Base-by-base conservation (phyloP, 2,329 filamentous ascomycete genomes). In the Diplodia sapinea region DNA sequence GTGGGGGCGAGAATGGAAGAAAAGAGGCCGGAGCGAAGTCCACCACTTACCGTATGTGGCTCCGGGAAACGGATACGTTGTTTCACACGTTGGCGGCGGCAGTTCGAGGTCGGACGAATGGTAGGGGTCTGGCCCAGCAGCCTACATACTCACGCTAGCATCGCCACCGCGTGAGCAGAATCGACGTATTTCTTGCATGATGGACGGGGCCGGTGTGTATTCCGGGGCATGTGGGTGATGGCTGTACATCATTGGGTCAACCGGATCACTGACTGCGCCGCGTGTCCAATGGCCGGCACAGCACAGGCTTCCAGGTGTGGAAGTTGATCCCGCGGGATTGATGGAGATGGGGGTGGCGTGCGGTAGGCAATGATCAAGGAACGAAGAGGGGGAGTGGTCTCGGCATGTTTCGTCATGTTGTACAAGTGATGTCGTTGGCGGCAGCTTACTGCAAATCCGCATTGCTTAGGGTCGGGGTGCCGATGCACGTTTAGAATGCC, bases 361-460 rank as follows among this genome's bases (percentile, higher is more conserved):
- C n/a, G 17, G 57, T 23, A 29, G 51, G 29, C n/a, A 31, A 36
- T 15, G 3, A 8, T 29, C 29, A 31, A 63, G 47, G n/a, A 31
- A 31, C 20, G 43, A 38, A 17, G 40, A 63, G 31, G n/a, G 12
- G 40, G 12, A 11, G 29, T 13, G 2, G 20, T 29, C 56, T 47
- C 40, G 23, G 20, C 57, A 33, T 23, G 57, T 49, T 50, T 62
- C 59, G 47, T 63, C 59, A 51, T 20, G 59, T 50, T 63, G 29
- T 47, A 63, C 59, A 23, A 63, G 9, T 17, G 31, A 31, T 29
- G 29, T 36, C 15, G 47, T 15, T 29, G 47, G 29, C 23, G 29
- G 59, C 47, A 38, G 59, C 59, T 51, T 51, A 51, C 47, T 51
- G 26, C 47, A 43, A 36, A 51, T 13, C 17, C 8, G 31, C 9